Base-by-base conservation (phyloP, 768 basidiomycete genomes). In the Daedaleopsis nitida region DNA sequence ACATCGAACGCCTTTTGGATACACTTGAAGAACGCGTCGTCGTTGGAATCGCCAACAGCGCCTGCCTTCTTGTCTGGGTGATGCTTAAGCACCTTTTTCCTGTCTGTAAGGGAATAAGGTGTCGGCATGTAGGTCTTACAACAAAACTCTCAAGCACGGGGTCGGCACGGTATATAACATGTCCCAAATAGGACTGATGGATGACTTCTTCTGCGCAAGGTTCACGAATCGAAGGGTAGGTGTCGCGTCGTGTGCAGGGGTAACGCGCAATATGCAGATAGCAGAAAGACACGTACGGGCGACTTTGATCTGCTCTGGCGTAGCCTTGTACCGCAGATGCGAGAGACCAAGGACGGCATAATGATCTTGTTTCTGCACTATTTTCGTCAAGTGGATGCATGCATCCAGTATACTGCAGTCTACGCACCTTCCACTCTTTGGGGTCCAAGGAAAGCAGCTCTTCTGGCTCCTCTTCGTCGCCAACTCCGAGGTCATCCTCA, bases 1-100 rank as follows among this genome's bases (percentile, higher is more conserved):
- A 94, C 88, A 68, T 99, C 97, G 76, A 91, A 85, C n/a, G 96
- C 96, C 76, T 99, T 99, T 78, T 92, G 89, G 67, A 99, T 98
- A 74, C 97, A 99, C 78, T 99, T 99, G 91, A 99, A 99, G 82
- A 99, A 98, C 0, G 88, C 88, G 69, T 99, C 96, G 75, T 98
- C 96, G 79, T 98, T 96, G 60, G 92, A 88, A 68, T 92, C 91
- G 68, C 87, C 86, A 38, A 85, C 84, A 38, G 82, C 76, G 47
- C 84, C 86, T 27, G 89, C 86, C 74, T 98, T 98, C 78, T 98
- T 98, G 79, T 98, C 96, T 0, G 96, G 96, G 73, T 98, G 96
- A 76, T 98, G 96, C 72, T 94, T 95, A 53, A 98, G 87, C n/a
- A 97, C 96, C 79, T 97, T 98, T 82, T 96, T 94, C 69, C 94